Base-by-base conservation (phyloP, 2,329 filamentous ascomycete genomes). In the Biscogniauxia sp. region DNA sequence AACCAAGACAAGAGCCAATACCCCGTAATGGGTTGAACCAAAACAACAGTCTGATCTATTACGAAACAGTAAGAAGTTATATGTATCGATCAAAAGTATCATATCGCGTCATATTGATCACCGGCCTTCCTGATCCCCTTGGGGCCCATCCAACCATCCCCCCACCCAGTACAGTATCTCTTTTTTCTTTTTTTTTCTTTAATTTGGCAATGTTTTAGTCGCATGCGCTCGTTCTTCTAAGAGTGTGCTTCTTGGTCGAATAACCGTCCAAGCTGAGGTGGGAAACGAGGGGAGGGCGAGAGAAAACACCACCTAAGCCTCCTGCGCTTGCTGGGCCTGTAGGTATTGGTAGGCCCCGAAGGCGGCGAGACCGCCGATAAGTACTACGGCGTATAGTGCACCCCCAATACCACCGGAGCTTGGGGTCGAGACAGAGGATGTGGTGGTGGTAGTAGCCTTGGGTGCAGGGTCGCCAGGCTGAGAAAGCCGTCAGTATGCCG, bases 291-390 rank as follows among this genome's bases (percentile, higher is more conserved):
- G 6, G 15, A 2, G 28, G 28, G 28, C 28, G 28, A 32, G 28
- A 32, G 28, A 20, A 11, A 53, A 23, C 23, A n/a, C n/a, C n/a
- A 52, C 57, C 62, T 70, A 71, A 59, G 69, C 63, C 60, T 70
- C 57, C 64, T 71, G 62, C 62, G 56, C 64, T 66, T 80, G 73
- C 70, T 82, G 78, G 75, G 82, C 79, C 81, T 94, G 88, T 70
- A 96, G 77, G 82, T 95, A 96, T 78, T 93, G 89, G 84, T 94
- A 97, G 71, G 84, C 91, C 70, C 84, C 85, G 80, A 92, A 98
- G 65, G 91, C 92, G 64, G 87, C 76, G 54, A 87, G 82, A 68
- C 89, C 93, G 70, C 92, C 92, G 67, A 94, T 74, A 68, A 96
- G 81, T 70, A 97, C 77, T 69, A 96, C 70, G 62, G 88, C 90